These are phyloP conservation scores for Zalaria obscura DNA, from an alignment of 2,329 filamentous ascomycete species.

Conservation along the genomic window DNA sequence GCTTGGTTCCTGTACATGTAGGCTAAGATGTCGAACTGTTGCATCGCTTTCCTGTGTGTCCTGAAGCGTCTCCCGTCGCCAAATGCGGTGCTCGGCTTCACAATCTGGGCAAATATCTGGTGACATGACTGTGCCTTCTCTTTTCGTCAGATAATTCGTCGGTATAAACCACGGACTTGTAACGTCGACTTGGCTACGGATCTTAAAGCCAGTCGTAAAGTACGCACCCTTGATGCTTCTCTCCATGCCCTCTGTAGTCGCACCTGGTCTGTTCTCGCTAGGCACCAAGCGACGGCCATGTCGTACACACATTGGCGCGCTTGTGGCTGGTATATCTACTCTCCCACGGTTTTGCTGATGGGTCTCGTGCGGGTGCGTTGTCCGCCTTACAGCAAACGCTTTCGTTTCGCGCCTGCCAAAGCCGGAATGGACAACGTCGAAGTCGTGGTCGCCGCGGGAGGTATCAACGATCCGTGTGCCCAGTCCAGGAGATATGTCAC, in stretches of 20 bases:
- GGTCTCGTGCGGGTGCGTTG: conserved; percentile 1
- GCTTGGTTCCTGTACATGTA: too few species aligned
- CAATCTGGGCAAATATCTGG: conserved; percentile 16
- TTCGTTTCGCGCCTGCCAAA: conserved; percentile 1
- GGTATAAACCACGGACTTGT: conserved; percentile 15
- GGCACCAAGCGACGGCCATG: conserved; percentile 15
- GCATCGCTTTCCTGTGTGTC: too few species aligned
- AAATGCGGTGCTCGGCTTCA: conserved; percentile 14
- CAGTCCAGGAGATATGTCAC: background rate
- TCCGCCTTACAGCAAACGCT: conserved; percentile 1
- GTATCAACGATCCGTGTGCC: background rate
- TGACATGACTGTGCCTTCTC: conserved; percentile 8
- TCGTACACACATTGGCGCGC: conserved; percentile 12
- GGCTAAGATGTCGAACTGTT: too few species aligned
- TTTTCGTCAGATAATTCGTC: conserved; percentile 8
- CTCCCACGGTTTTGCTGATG: background rate
- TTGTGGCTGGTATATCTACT: background rate
- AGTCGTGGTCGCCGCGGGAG: conserved; percentile 1
- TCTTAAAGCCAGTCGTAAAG: conserved; percentile 12
- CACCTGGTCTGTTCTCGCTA: conserved; percentile 1
- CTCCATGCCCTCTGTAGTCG: conserved; percentile 13
- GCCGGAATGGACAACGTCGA: background rate
- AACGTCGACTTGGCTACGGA: conserved; percentile 13
- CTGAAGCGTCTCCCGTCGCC: conserved; percentile 8
- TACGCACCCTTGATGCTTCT: conserved; percentile 15